These are phyloP conservation scores for Penicillium egyptiacum DNA, from an alignment of 495 filamentous ascomycete genomes.

Conservation along the genomic window DNA sequence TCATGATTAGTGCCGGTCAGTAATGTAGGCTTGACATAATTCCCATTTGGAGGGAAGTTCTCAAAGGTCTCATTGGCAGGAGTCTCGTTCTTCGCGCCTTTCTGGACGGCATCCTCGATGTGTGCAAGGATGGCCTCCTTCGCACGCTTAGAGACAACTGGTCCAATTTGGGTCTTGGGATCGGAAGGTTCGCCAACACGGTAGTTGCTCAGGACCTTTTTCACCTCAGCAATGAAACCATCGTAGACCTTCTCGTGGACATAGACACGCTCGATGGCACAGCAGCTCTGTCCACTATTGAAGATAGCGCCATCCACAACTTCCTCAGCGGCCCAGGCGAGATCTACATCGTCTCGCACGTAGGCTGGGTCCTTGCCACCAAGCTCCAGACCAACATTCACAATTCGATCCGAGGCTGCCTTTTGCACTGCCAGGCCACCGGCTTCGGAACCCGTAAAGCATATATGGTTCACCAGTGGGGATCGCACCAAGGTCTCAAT, in stretches of 20 bases:
- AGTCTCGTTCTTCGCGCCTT: slow-evolving; percentile 79
- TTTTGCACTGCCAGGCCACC: slow-evolving; percentile 83
- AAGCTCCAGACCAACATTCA: slow-evolving; percentile 83
- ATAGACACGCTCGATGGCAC: slow-evolving; percentile 84
- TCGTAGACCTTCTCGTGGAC: slow-evolving; percentile 80
- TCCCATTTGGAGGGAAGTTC: slow-evolving; percentile 66
- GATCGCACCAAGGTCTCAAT: slow-evolving; percentile 74
- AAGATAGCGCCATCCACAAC: slow-evolving; percentile 91
- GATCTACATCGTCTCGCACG: slow-evolving; percentile 78
- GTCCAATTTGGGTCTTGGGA: slow-evolving; percentile 74
- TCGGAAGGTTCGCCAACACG: slow-evolving; percentile 82
- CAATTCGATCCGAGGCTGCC: slow-evolving; percentile 74
- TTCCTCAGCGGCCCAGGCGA: slow-evolving; percentile 86
- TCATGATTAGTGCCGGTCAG: slow-evolving; percentile 72
- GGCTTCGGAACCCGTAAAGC: slow-evolving; percentile 91
- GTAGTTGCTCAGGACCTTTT: slow-evolving; percentile 81
- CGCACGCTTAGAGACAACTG: slow-evolving; percentile 76
- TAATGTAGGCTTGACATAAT: slow-evolving; percentile 82
- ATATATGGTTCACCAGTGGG: slow-evolving; percentile 71
- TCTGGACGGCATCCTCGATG: slow-evolving; percentile 74
- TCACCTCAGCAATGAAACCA: slow-evolving; percentile 70
- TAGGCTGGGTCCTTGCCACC: slow-evolving; percentile 95
- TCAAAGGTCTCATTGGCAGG: slow-evolving; percentile 74
- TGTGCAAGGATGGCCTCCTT: slow-evolving; percentile 70
- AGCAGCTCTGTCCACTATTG: slow-evolving; percentile 94